Evolutionary conservation across 257 asterid species (phyloP), one percentile per base, ranked within the genome.

Genomic region (Nicotiana knightiana): DNA sequence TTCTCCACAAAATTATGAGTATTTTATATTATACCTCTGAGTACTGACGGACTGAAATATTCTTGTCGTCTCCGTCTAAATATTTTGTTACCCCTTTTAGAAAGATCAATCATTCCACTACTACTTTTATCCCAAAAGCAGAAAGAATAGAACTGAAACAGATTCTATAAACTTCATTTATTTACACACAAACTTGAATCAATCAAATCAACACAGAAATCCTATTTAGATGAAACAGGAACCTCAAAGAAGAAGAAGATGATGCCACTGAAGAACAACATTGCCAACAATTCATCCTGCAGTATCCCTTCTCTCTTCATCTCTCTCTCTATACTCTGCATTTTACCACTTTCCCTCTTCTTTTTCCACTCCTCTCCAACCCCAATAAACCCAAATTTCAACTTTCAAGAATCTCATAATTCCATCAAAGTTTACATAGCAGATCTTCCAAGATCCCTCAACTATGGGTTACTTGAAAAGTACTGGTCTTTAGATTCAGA

Each of bases 391-490:
- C 90, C 62, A 79, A 88, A 53, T 61, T 85, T 81, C 88, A 33
- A 85, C 78, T 85, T 87, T 81, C 67, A 79, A 86, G 48, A 82
- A 63, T 2, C 88, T 15, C 82, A 67, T 15, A 82, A 88, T 81
- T 86, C 83, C 43, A 86, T 93, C 89, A 95, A 87, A 70, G 97
- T 95, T 76, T 91, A 87, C 88, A 65, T 95, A 6, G 86, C 90
- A 54, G 94, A 92, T 80, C 90, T 93, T 48, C 97, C 99, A 86
- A 91, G 92, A 91, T 95, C 98, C 84, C 92, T 93, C 86, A 95
- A 95, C 89, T 93, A 95, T 75, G 95, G 94, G 87, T 91, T 95
- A 16, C 65, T 95, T 33, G 90, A 93, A 62, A 87, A 86, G 48
- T 95, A 93, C 90, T 92, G 98, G 98, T 88, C 90, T 75, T 33